phyloP scores from a whole-genome alignment of 345 rosid species.

The Camelina hispida region DNA sequence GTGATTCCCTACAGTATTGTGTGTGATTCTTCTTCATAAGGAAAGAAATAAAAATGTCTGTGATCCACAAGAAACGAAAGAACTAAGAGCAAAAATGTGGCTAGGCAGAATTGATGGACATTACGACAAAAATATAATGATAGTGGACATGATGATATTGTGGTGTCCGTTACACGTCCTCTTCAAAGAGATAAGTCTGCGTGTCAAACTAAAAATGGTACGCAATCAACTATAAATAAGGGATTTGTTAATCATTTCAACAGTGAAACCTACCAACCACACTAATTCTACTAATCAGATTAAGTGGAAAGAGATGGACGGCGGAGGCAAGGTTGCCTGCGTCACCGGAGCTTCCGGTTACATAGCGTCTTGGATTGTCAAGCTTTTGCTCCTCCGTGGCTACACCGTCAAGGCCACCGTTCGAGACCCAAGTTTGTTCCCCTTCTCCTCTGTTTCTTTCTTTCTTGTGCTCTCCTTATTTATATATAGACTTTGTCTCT shows the following conservation, averaged over 20 bases:
- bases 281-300: neutral
- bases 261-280: neutral
- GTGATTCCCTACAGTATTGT: neutral
- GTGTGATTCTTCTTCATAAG: neutral
- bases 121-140: too few species aligned
- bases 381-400: conserved; percentile 49
- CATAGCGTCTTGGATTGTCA: conserved; percentile 56
- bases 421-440: conserved; percentile 48
- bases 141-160: too few species aligned
- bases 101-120: too few species aligned
- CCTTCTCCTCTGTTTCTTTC: neutral
- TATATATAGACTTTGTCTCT: neutral
- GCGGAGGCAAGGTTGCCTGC: conserved; percentile 44
- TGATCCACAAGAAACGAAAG: neutral
- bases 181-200: too few species aligned
- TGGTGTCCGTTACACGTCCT: too few species aligned
- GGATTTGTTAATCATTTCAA: neutral
- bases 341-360: conserved; percentile 60
- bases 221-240: too few species aligned
- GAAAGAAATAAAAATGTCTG: too few species aligned
- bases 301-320: conserved; percentile 20
- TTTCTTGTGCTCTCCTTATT: neutral
- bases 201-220: too few species aligned
- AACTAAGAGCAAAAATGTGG: neutral
- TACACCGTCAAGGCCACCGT: conserved; percentile 54